These are phyloP conservation scores for Cerrena zonata DNA, from an alignment of 1,284 basidiomycete genomes.

Conservation along the genomic window DNA sequence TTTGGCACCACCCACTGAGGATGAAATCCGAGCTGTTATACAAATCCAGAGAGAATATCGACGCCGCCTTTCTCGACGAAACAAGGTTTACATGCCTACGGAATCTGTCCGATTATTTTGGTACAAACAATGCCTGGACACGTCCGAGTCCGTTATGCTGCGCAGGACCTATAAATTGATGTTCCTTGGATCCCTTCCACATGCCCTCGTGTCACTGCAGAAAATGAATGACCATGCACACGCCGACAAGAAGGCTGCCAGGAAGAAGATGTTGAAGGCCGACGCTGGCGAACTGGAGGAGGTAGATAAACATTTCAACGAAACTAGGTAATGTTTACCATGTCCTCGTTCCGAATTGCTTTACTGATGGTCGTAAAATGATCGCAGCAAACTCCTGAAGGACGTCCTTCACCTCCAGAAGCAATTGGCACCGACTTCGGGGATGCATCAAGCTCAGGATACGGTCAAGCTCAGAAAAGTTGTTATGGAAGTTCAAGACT, in stretches of 20 bases:
- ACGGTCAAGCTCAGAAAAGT: conserved; percentile 14
- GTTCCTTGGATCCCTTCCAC: conserved; percentile 47
- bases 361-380: not conserved
- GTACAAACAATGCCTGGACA: conserved; percentile 25
- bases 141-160: conserved; percentile 19
- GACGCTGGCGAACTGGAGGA: conserved; percentile 31
- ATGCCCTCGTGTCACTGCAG: conserved; percentile 42
- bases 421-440: conserved; percentile 14
- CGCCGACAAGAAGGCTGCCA: conserved; percentile 30
- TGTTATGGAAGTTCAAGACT: conserved; percentile 11
- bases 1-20: conserved; percentile 20
- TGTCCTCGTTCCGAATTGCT: not conserved
- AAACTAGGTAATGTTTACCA: conserved; percentile 20
- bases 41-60: conserved; percentile 28
- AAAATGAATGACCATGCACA: conserved; percentile 24
- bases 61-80: conserved; percentile 14
- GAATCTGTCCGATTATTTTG: conserved; percentile 7
- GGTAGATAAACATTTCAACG: conserved; percentile 25
- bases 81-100: conserved; percentile 17
- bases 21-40: conserved; percentile 26
- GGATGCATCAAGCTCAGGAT: conserved; percentile 18
- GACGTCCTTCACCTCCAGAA: conserved; percentile 14
- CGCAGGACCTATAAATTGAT: conserved; percentile 30
- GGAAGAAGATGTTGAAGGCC: conserved; percentile 26
- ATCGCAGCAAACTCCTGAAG: conserved; percentile 13